Base-by-base conservation (phyloP, 164 flowering plant genomes). In the Chloranthus sessilifolius region DNA sequence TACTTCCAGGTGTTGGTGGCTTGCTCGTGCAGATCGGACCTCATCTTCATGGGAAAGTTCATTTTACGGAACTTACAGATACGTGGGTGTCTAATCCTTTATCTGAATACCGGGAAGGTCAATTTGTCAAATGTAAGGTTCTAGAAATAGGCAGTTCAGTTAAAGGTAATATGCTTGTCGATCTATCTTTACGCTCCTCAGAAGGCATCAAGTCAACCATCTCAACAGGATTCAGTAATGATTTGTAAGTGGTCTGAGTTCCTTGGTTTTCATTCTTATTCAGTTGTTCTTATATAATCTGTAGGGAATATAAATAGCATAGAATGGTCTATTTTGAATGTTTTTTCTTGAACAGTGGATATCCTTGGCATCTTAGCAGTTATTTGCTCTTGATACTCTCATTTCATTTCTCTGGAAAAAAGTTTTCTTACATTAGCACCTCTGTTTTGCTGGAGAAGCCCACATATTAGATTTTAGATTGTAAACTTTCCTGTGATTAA, bases 1-100 rank as follows among this genome's bases (percentile, higher is more conserved):
- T 86, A 36, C 78, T 86, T 63, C 83, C 95, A 14, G 95, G 97
- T 65, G 80, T 81, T 63, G 74, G 95, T 68, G 99, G 99, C 27
- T 50, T 88, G 63, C 63, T 74, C 45, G 95, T 92, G 64, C 91
- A 86, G 69, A 74, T 92, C 21, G 86, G 83, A 28, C 94, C 94
- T 41, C 79, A 78, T 68, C 52, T 72, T 2, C 68, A 59, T 67
- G 99, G 99, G 33, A 86, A 76, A 69, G 97, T 86, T 60, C 95
- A 88, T 71, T 92, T 62, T 60, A 76, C 84, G 21, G 99, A 92
- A 61, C 66, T 92, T 12, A 48, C 69, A 10, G 85, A 81, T 43
- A 21, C 47, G n/a, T 82, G 81, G 80, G 83, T 73, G 24, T 43
- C 82, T 29, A 61, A 84, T 12, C 99, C 99, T 60, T 63, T 88